Percentiles rank a stretch among this genome's conserved stretches.
Conservation (phyloP, 257 asterid genomes). For the Plantago major region DNA sequence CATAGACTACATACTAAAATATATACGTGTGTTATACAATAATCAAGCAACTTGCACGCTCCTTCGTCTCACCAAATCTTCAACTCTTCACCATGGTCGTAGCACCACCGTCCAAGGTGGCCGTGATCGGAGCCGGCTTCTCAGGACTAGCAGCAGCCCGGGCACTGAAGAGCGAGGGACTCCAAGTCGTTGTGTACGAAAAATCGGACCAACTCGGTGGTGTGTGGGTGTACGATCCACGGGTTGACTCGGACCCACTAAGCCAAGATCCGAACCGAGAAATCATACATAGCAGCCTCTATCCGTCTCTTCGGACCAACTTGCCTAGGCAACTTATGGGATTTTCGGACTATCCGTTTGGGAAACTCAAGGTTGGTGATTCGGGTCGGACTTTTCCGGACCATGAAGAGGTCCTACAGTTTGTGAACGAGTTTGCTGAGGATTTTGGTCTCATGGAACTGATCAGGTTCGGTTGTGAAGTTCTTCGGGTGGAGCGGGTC, state of each 20-base stretch:
- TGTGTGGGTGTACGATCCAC: slow-evolving; percentile 45
- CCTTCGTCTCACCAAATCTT: no score
- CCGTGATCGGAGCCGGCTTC: slow-evolving; percentile 44
- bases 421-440: slow-evolving; percentile 39
- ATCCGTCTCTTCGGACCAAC: slow-evolving; percentile 45
- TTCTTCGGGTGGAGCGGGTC: slow-evolving; percentile 20
- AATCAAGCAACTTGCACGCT: no score
- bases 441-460: slow-evolving; percentile 36
- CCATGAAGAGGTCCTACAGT: background rate
- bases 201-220: slow-evolving; percentile 49
- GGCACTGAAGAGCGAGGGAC: slow-evolving; percentile 41
- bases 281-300: slow-evolving; percentile 45
- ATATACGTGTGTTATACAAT: no score
- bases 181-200: slow-evolving; percentile 32
- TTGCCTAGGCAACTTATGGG: slow-evolving; percentile 52
- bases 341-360: slow-evolving; percentile 44
- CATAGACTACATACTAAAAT: no score
- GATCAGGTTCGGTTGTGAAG: slow-evolving; percentile 40
- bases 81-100: no score
- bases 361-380: slow-evolving; percentile 6
- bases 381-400: slow-evolving; percentile 27
- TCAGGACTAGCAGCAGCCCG: slow-evolving; percentile 25
- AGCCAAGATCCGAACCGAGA: slow-evolving; percentile 49
- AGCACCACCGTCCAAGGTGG: slow-evolving; percentile 26
- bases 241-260: slow-evolving; percentile 45